phyloP scores from a whole-genome alignment of 306 rosid species.

The Vicia villosa region DNA sequence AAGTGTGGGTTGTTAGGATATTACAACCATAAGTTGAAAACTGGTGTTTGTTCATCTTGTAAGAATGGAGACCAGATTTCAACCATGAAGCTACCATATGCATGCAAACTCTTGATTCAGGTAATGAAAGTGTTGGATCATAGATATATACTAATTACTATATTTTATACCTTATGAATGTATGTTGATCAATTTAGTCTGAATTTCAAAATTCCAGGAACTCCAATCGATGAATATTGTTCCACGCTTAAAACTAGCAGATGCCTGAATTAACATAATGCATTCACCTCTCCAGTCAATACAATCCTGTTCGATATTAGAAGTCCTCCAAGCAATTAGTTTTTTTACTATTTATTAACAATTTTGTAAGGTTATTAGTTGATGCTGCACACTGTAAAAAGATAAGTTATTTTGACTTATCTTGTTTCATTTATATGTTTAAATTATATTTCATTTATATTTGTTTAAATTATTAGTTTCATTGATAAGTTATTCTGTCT shows the following conservation, averaged over 20 bases:
- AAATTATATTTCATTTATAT: neutral
- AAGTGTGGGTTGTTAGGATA: conserved; percentile 88
- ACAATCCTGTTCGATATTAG: no score
- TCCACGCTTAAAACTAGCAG: conserved; percentile 76
- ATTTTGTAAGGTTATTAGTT: neutral
- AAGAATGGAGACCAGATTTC: conserved; percentile 85
- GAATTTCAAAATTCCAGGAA: conserved; percentile 57
- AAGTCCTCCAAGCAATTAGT: no score
- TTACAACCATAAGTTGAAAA: conserved; percentile 76
- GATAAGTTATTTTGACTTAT: neutral
- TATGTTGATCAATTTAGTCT: conserved; percentile 22
- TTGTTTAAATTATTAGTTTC: no score
- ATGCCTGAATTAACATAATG: conserved; percentile 57
- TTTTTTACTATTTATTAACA: neutral
- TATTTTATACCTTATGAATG: neutral
- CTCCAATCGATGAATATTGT: conserved; percentile 93
- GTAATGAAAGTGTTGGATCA: conserved; percentile 42
- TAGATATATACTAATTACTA: neutral
- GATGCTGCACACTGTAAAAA: neutral
- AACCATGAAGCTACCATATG: conserved; percentile 87
- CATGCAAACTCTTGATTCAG: conserved; percentile 97
- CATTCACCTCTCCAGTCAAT: neutral
- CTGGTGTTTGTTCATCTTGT: conserved; percentile 82
- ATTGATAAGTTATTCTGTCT: no score
- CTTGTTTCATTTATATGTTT: neutral